Conservation (phyloP, 257 asterid species). For the Ocimum tenuiflorum region DNA sequence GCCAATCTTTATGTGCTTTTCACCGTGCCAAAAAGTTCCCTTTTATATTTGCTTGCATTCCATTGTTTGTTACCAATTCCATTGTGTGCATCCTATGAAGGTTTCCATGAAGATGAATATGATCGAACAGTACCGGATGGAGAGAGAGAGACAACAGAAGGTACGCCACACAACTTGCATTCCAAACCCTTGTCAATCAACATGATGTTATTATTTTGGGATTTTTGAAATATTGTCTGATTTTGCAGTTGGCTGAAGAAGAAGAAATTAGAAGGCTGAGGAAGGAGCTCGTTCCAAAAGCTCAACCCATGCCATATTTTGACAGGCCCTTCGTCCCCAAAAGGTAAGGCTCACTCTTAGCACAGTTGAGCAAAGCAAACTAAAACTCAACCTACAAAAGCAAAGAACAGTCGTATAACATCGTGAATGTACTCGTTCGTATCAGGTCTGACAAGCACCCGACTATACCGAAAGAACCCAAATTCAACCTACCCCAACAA, state of each 20-base stretch:
- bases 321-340: constrained; percentile 83
- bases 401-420: neutral
- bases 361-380: neutral
- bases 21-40: too few species aligned
- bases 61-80: neutral
- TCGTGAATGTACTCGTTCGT: neutral
- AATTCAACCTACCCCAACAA: constrained; percentile 50
- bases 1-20: too few species aligned
- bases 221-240: too few species aligned
- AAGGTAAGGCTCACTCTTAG: too few species aligned
- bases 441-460: constrained; percentile 50
- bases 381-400: too few species aligned
- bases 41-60: too few species aligned
- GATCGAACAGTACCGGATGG: constrained; percentile 62
- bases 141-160: constrained; percentile 76
- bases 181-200: neutral
- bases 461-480: constrained; percentile 71
- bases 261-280: constrained; percentile 79
- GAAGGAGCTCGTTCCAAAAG: constrained; percentile 89
- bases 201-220: neutral
- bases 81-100: constrained; percentile 29
- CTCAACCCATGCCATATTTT: constrained; percentile 95
- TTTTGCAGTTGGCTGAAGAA: constrained; percentile 75
- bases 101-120: constrained; percentile 60
- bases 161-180: constrained; percentile 26